Base-by-base conservation (phyloP, 106 monocot species). In the Platanthera guangdongensis region DNA sequence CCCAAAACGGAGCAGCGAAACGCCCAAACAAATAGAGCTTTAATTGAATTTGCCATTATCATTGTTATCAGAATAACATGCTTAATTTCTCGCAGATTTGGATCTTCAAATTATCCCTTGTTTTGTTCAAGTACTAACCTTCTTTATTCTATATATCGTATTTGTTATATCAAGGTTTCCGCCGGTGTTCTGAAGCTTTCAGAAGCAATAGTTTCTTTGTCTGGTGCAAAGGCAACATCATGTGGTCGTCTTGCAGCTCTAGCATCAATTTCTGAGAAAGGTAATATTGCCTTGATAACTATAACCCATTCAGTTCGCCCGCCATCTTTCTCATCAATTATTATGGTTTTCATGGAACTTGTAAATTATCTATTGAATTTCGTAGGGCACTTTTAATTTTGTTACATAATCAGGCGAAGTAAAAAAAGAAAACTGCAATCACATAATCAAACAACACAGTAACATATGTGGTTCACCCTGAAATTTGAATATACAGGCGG, bases 181-280 rank as follows among this genome's bases (percentile, higher is more conserved):
- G 22, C 52, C 72, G 72, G 74, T 85, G 87, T 81, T 48, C 32
- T 96, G 65, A 76, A 90, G 52, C 88, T 96, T 78, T 77, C 87
- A 83, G n/a, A 91, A 30, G 91, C 87, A 50, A 74, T 64, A 78
- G 21, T 81, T 60, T 80, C 84, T 80, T 60, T 75, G 28, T 80
- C 82, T 84, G 96, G 96, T 79, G 93, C 96, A 79, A 96, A 96
- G 85, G 87, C 96, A 80, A 86, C 90, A 81, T 78, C 91, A 51
- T 96, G 96, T 75, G 75, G 87, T 74, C 80, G 71, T 28, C 93
- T 96, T 63, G 80, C 87, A 69, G 47, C 79, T 77, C 77, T 96
- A 52, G 82, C 93, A 47, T 54, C 79, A 75, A 50, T 84, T 83
- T 90, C 93, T 47, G 76, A 79, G 74, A 96, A 91, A 91, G 92